These are phyloP conservation scores for Umbelopsis ramanniana DNA, from an alignment of 192 early-diverging fungal genomes.

Conservation along the genomic window DNA sequence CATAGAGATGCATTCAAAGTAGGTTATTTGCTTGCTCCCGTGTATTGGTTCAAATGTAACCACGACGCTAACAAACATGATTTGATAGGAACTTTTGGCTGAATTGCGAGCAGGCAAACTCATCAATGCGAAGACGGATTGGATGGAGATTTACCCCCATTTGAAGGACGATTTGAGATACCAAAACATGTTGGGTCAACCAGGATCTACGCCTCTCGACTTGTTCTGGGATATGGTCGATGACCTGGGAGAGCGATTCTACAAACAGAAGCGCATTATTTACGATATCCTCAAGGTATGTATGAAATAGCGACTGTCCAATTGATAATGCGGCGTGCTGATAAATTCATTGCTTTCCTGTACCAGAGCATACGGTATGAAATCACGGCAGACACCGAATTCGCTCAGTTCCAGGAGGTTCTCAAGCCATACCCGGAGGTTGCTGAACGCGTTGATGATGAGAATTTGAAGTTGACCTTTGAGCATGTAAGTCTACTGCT, in stretches of 20 bases:
- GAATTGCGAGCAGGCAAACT: constrained; percentile 59
- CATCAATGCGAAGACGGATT: constrained; percentile 75
- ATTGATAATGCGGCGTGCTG: not conserved
- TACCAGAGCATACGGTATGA: constrained; percentile 49
- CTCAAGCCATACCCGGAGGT: constrained; percentile 39
- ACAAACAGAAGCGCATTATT: constrained; percentile 69
- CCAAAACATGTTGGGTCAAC: constrained; percentile 71
- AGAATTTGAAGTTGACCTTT: constrained; percentile 53
- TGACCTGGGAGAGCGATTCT: constrained; percentile 75
- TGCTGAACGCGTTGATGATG: constrained; percentile 25
- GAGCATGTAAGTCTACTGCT: constrained; percentile 45
- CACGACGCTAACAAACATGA: not conserved
- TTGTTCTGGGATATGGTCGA: constrained; percentile 93
- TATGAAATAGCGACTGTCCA: constrained; percentile 11
- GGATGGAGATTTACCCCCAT: constrained; percentile 84
- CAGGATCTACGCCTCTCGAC: constrained; percentile 87
- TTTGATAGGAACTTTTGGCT: constrained; percentile 59
- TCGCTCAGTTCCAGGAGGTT: constrained; percentile 41
- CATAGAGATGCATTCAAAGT: constrained; percentile 73
- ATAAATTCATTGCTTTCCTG: not conserved
- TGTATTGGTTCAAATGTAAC: not conserved
- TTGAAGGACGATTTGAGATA: constrained; percentile 76
- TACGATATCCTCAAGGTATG: constrained; percentile 65
- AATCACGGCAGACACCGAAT: constrained; percentile 50
- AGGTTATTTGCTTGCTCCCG: not conserved